phyloP scores from a whole-genome alignment of 1,139 yeast genomes.

The Lodderomyces metapsilosis region DNA sequence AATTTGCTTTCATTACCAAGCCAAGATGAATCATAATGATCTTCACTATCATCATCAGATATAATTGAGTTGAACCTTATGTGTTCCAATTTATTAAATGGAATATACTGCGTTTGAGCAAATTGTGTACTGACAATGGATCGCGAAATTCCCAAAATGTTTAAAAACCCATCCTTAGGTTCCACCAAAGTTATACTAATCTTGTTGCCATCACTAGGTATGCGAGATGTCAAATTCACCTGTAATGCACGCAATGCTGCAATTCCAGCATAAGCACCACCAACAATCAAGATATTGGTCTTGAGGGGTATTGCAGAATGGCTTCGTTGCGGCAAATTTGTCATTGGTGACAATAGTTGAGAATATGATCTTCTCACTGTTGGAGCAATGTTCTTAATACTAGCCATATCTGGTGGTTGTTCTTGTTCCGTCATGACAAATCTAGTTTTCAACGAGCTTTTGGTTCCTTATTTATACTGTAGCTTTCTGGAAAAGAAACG shows the following conservation, averaged over 20 bases:
- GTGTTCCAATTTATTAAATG: slow-evolving; percentile 29
- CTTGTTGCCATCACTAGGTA: slow-evolving; percentile 9
- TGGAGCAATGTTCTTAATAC: background rate
- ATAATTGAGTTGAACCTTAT: slow-evolving; percentile 30
- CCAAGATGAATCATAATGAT: slow-evolving; percentile 8
- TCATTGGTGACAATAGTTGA: background rate
- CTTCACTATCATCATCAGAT: slow-evolving; percentile 14
- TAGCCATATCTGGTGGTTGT: background rate
- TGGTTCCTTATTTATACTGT: background rate
- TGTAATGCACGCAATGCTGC: slow-evolving; percentile 40
- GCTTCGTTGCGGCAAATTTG: slow-evolving; percentile 10
- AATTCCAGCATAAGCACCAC: slow-evolving; percentile 54
- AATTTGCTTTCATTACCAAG: background rate
- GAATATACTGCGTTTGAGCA: slow-evolving; percentile 43
- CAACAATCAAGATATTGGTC: slow-evolving; percentile 45
- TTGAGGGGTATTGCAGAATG: slow-evolving; percentile 13
- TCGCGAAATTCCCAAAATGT: slow-evolving; percentile 51
- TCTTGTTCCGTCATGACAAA: background rate
- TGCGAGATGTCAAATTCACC: slow-evolving; percentile 20
- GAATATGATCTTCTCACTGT: background rate
- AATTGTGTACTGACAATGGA: slow-evolving; percentile 47
- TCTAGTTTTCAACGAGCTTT: background rate
- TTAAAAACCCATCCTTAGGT: slow-evolving; percentile 52
- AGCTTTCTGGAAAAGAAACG: background rate
- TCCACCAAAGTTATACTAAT: slow-evolving; percentile 46